Evolutionary conservation across 805 yeast species (phyloP).

Genomic region (Candida succiphila): DNA sequence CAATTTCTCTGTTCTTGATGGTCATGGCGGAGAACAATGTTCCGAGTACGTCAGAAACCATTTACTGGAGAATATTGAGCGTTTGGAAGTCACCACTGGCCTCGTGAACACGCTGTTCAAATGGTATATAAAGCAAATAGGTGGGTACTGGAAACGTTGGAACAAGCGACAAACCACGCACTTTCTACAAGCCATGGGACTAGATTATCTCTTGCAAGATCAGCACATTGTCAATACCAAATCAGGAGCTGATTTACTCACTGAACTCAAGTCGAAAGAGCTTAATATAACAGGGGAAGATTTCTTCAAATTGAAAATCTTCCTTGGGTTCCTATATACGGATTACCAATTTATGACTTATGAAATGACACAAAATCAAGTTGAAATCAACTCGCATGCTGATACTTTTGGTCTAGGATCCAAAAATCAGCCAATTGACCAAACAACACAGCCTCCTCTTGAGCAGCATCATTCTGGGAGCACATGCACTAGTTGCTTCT

Average conservation of each 20-base stretch:
- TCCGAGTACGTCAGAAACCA: conserved; percentile 46
- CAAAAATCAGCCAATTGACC: neutral
- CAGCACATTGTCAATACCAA: too few relatives aligned
- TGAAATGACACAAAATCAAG: conserved; percentile 11
- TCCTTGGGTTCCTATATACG: conserved; percentile 52
- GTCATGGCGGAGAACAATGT: conserved; percentile 87
- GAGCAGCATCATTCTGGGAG: conserved; percentile 22
- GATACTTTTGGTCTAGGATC: neutral
- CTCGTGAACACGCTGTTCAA: conserved; percentile 32
- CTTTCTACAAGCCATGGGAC: conserved; percentile 11
- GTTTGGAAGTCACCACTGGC: conserved; percentile 24
- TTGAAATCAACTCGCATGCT: neutral
- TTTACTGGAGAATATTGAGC: conserved; percentile 45
- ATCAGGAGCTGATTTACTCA: conserved; percentile 1
- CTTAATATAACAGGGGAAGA: conserved; percentile 25
- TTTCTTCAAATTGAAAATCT: conserved; percentile 51
- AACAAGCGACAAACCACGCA: conserved; percentile 28
- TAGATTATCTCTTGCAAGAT: conserved; percentile 6
- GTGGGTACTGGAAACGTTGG: conserved; percentile 84
- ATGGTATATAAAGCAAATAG: conserved; percentile 50
- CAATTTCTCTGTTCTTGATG: conserved; percentile 76
- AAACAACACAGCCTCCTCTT: neutral
- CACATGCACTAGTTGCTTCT: conserved; percentile 24
- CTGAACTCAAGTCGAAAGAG: neutral
- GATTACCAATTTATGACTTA: conserved; percentile 47